Evolutionary conservation across 2,329 filamentous ascomycete genomes (phyloP).

Genomic region (Juglanconis oblonga): DNA sequence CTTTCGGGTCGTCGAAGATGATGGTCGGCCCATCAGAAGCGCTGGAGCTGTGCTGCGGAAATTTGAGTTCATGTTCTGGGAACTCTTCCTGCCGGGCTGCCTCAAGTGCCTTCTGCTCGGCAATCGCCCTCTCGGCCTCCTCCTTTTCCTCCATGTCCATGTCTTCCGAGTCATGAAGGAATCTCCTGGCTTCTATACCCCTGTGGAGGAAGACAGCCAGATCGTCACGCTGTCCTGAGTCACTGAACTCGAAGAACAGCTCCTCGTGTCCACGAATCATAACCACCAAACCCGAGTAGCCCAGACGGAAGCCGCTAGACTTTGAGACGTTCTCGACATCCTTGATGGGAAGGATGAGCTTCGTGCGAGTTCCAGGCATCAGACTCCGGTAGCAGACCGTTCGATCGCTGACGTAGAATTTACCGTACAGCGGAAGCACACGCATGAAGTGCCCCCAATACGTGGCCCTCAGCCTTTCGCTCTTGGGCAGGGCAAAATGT

Average conservation of each 20-base stretch:
- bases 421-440: slow-evolving; percentile 88
- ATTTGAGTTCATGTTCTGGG: slow-evolving; percentile 46
- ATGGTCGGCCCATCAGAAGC: slow-evolving; percentile 67
- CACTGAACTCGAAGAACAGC: slow-evolving; percentile 90
- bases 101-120: slow-evolving; percentile 77
- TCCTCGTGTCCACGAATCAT: slow-evolving; percentile 93
- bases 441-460: slow-evolving; percentile 93
- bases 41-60: slow-evolving; percentile 44
- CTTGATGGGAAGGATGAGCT: slow-evolving; percentile 84
- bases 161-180: slow-evolving; percentile 66
- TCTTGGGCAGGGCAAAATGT: slow-evolving; percentile 84
- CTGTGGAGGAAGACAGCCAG: slow-evolving; percentile 79
- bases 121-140: slow-evolving; percentile 70
- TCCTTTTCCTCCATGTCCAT: slow-evolving; percentile 67
- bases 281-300: slow-evolving; percentile 87
- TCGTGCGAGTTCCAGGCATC: slow-evolving; percentile 83
- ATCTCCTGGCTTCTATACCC: slow-evolving; percentile 69
- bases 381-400: slow-evolving; percentile 92
- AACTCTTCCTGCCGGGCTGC: slow-evolving; percentile 62
- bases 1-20: slow-evolving; percentile 83
- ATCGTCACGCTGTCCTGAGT: slow-evolving; percentile 77
- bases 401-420: slow-evolving; percentile 87
- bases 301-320: slow-evolving; percentile 90
- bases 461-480: slow-evolving; percentile 80
- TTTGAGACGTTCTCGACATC: slow-evolving; percentile 93